Evolutionary conservation across 306 rosid species (phyloP).

Genomic region (Vigna trinervia): DNA sequence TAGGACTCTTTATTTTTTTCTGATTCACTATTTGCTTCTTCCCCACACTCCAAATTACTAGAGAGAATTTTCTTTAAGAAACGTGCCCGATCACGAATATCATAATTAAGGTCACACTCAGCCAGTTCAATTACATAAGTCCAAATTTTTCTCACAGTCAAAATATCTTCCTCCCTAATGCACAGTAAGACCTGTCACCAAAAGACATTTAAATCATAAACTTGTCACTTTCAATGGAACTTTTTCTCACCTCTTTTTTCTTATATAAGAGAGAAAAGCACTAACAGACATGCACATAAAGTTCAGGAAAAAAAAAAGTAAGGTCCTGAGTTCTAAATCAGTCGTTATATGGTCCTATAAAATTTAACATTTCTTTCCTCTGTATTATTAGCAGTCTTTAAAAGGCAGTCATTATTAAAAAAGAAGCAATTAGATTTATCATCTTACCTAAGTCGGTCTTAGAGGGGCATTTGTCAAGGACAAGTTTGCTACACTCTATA

Average conservation of each 20-base stretch:
- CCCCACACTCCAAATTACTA: slow-evolving; percentile 56
- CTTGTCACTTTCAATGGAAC: slow-evolving; percentile 14
- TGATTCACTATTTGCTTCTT: slow-evolving; percentile 44
- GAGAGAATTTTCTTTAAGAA: slow-evolving; percentile 67
- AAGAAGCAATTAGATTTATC: slow-evolving; percentile 8
- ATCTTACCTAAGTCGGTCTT: not conserved
- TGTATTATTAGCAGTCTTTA: not conserved
- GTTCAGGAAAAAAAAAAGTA: slow-evolving; percentile 20
- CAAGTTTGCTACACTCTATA: not conserved
- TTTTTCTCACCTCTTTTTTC: not conserved
- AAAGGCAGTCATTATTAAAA: slow-evolving; percentile 1
- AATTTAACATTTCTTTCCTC: slow-evolving; percentile 1
- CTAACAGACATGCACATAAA: slow-evolving; percentile 20
- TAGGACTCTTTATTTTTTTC: slow-evolving; percentile 53
- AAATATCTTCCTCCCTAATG: slow-evolving; percentile 61
- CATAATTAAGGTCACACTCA: slow-evolving; percentile 76
- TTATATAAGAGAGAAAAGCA: slow-evolving; percentile 2
- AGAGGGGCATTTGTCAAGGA: not conserved
- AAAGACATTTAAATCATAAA: slow-evolving; percentile 43
- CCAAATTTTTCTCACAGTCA: slow-evolving; percentile 58
- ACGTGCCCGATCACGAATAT: slow-evolving; percentile 88
- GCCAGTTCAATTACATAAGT: slow-evolving; percentile 84
- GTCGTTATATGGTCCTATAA: not conserved
- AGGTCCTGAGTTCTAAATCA: slow-evolving; percentile 25
- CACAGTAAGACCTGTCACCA: slow-evolving; percentile 66